These are phyloP conservation scores for Bolboschoenus planiculmis DNA, from an alignment of 176 grass and related monocot species.

Conservation along the genomic window DNA sequence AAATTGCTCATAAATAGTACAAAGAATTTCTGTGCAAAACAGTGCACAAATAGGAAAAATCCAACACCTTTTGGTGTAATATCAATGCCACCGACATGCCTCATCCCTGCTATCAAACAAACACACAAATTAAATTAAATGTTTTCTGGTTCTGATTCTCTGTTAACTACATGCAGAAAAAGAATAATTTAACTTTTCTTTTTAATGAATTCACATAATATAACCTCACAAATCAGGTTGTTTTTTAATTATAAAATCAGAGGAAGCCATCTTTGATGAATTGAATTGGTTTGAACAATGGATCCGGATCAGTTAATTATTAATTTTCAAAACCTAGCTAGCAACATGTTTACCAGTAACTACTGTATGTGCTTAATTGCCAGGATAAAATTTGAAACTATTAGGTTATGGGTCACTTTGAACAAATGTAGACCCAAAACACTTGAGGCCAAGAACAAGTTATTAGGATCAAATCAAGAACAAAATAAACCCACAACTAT, in stretches of 20 bases:
- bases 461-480: background rate
- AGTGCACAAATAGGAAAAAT: background rate
- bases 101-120: background rate
- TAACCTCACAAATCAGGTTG: too few species aligned
- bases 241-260: too few species aligned
- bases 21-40: background rate
- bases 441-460: background rate
- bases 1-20: background rate
- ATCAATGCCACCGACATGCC: background rate
- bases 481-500: background rate
- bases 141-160: too few species aligned
- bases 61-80: slow-evolving; percentile 3
- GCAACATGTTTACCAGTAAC: background rate
- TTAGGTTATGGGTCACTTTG: slow-evolving; percentile 23
- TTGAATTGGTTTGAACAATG: too few species aligned
- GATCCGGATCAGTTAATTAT: too few species aligned
- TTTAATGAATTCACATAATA: too few species aligned
- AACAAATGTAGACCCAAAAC: slow-evolving; percentile 7
- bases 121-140: too few species aligned
- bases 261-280: too few species aligned
- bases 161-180: too few species aligned
- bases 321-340: background rate
- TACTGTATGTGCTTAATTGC: background rate
- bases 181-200: too few species aligned
- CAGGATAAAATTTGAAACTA: background rate